phyloP scores from a whole-genome alignment of 805 yeast genomes.

The Clavispora asparagi region DNA sequence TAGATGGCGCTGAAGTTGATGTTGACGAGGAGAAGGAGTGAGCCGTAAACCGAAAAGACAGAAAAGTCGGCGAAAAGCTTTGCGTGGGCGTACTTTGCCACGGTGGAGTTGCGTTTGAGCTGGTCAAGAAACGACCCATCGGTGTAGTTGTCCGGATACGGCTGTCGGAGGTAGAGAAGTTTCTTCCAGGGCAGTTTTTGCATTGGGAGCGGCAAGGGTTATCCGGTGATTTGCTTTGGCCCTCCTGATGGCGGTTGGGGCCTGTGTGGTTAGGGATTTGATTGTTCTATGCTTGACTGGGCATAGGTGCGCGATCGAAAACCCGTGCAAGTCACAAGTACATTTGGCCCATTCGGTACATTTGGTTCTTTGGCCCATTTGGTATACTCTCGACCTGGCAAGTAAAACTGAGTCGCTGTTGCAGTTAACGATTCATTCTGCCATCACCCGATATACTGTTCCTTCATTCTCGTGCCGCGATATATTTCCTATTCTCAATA shows the following conservation, averaged over 20 bases:
- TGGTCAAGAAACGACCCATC: constrained; percentile 78
- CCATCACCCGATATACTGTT: too few species aligned
- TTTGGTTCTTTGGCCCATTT: too few species aligned
- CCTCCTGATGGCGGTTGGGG: too few species aligned
- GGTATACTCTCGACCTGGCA: too few species aligned
- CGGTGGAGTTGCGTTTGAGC: constrained; percentile 70
- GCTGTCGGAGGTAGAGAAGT: constrained; percentile 77
- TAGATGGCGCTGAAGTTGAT: constrained; percentile 65
- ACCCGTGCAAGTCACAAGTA: not conserved
- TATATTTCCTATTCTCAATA: too few species aligned
- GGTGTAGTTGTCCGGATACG: constrained; percentile 89
- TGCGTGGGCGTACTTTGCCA: constrained; percentile 57
- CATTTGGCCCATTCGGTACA: too few species aligned
- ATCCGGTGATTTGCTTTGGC: too few species aligned
- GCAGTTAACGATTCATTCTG: too few species aligned
- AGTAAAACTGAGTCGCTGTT: too few species aligned
- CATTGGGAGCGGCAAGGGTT: not conserved
- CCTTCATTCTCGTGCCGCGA: too few species aligned
- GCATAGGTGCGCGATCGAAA: not conserved
- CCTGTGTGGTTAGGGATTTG: too few species aligned
- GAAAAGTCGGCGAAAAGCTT: constrained; percentile 69
- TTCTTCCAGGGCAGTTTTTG: constrained; percentile 57
- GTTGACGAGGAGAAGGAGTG: constrained; percentile 57
- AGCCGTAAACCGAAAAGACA: constrained; percentile 59
- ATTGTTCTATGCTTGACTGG: too few species aligned